These are phyloP conservation scores for Basidiobolus heterosporus DNA, from an alignment of 371 early-diverging fungal genomes.

Conservation along the genomic window DNA sequence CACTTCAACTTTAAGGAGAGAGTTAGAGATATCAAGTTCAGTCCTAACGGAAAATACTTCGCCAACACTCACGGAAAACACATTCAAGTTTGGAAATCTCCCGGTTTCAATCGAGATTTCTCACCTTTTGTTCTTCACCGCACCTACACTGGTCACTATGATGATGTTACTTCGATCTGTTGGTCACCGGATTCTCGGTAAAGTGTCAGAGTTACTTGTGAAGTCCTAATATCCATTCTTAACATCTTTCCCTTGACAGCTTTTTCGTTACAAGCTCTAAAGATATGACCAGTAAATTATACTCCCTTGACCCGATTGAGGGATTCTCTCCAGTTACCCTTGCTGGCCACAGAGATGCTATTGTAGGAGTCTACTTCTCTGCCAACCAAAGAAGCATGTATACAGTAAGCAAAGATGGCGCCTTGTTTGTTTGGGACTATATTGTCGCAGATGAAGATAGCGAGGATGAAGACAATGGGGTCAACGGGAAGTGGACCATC, in stretches of 20 bases:
- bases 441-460: slow-evolving; percentile 30
- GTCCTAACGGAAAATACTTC: slow-evolving; percentile 60
- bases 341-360: slow-evolving; percentile 70
- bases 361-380: slow-evolving; percentile 85
- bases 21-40: slow-evolving; percentile 65
- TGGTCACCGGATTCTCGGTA: slow-evolving; percentile 76
- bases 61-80: slow-evolving; percentile 73
- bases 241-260: slow-evolving; percentile 12
- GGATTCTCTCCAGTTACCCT: slow-evolving; percentile 52
- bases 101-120: slow-evolving; percentile 78
- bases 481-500: slow-evolving; percentile 36
- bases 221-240: background rate
- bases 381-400: slow-evolving; percentile 63
- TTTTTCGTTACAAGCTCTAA: slow-evolving; percentile 67
- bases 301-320: slow-evolving; percentile 42
- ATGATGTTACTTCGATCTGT: slow-evolving; percentile 62
- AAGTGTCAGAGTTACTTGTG: background rate
- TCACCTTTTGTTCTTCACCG: slow-evolving; percentile 74
- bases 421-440: slow-evolving; percentile 61
- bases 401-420: slow-evolving; percentile 78
- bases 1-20: slow-evolving; percentile 72
- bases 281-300: slow-evolving; percentile 83
- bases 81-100: slow-evolving; percentile 87
- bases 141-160: slow-evolving; percentile 70
- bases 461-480: slow-evolving; percentile 19